phyloP scores from a whole-genome alignment of 1,284 basidiomycete species.

The Austroboletus niveus region DNA sequence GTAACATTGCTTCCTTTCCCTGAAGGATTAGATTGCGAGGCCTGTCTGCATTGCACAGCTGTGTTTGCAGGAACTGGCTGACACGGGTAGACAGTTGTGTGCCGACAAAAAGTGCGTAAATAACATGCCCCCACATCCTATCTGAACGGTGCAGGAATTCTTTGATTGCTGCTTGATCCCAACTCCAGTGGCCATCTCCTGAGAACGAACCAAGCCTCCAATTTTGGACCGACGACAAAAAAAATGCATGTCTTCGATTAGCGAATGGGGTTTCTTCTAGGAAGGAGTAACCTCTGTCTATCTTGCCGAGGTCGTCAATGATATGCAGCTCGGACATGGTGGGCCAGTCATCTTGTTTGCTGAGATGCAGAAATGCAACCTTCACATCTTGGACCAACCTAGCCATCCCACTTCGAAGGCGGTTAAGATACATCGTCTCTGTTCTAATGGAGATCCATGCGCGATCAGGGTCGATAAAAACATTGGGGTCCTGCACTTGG shows the following conservation, averaged over 20 bases:
- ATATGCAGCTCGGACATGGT: too few species aligned
- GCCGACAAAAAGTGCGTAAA: background rate
- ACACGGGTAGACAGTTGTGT: background rate
- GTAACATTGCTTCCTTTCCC: background rate
- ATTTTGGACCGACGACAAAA: background rate
- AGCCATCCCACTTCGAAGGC: background rate
- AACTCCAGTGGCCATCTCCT: background rate
- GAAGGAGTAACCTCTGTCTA: conserved; percentile 3
- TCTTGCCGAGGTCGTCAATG: too few species aligned
- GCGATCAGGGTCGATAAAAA: background rate
- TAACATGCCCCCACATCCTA: background rate
- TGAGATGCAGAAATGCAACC: background rate
- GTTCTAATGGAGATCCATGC: conserved; percentile 7
- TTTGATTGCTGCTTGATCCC: background rate
- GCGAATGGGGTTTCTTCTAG: conserved; percentile 1
- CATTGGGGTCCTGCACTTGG: background rate
- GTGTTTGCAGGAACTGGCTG: background rate
- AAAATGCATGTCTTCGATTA: background rate
- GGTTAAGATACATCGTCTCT: background rate
- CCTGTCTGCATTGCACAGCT: conserved; percentile 4
- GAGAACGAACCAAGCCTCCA: too few species aligned
- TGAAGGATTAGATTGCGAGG: conserved; percentile 1
- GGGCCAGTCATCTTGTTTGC: background rate
- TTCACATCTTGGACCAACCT: background rate
- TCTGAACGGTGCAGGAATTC: background rate